A percentile compares a stretch with the other conserved stretches of the same genome.
Evolutionary conservation across 768 basidiomycete species (phyloP).

Genomic region (Chalciporus pseudorubinellus): DNA sequence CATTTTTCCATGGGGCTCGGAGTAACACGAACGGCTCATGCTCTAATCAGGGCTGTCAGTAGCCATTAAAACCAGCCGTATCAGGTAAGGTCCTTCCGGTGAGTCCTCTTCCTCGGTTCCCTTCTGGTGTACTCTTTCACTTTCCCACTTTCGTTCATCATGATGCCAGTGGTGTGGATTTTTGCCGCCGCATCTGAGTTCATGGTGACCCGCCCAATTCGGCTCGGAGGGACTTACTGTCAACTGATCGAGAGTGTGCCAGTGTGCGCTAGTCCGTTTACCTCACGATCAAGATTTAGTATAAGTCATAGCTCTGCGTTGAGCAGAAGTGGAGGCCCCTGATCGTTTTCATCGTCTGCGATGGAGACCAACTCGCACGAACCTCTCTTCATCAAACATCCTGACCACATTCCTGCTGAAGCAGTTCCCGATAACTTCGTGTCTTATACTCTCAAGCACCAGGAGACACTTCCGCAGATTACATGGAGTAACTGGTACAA

Average conservation of each 20-base stretch:
- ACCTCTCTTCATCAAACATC: background rate
- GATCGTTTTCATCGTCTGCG: background rate
- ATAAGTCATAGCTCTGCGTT: background rate
- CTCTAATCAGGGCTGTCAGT: no score
- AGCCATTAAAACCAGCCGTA: no score
- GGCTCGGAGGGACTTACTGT: background rate
- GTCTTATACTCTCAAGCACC: constrained; percentile 58
- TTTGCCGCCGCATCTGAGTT: background rate
- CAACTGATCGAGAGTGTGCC: no score
- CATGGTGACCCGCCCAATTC: background rate
- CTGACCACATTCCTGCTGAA: constrained; percentile 4
- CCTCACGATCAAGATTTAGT: background rate
- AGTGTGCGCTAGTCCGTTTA: background rate
- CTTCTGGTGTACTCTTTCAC: background rate
- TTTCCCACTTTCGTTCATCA: background rate
- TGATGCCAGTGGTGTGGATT: no score
- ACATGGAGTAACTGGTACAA: no score
- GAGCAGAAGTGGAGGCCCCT: background rate
- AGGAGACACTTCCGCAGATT: constrained; percentile 61
- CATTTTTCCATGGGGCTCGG: no score
- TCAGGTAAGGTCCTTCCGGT: background rate
- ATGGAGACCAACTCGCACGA: background rate
- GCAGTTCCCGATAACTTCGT: constrained; percentile 74
- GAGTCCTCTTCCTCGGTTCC: background rate
- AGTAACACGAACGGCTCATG: no score